Conservation (phyloP, 768 basidiomycete species). For the Kwoniella sp. region DNA sequence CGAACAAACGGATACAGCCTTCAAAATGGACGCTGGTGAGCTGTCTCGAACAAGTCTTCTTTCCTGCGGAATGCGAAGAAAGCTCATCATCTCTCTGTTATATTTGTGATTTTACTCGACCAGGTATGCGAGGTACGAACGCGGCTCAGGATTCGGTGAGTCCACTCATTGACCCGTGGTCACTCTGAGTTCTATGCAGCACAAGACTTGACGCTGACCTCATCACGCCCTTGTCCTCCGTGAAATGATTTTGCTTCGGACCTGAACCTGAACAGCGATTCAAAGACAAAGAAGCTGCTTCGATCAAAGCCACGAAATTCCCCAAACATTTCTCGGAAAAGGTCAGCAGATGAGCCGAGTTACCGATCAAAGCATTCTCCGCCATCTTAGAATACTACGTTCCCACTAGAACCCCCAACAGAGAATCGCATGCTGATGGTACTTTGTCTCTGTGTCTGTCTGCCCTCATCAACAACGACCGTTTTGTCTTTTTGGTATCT, state of each 20-base stretch:
- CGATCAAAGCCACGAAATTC: constrained; percentile 87
- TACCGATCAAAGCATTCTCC: no score
- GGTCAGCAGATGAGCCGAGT: constrained; percentile 52
- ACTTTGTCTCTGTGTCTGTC: no score
- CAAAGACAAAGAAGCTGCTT: constrained; percentile 89
- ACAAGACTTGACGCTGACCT: no score
- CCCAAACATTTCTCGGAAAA: constrained; percentile 86
- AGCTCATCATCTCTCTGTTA: constrained; percentile 3
- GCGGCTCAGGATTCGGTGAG: constrained; percentile 49
- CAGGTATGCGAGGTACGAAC: constrained; percentile 51
- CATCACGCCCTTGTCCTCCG: no score
- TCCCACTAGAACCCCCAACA: no score
- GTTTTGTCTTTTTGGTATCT: no score
- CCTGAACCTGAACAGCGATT: constrained; percentile 62
- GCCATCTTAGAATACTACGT: no score
- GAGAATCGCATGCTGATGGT: no score
- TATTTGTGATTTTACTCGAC: background rate
- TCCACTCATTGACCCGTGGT: no score
- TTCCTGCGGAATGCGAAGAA: background rate
- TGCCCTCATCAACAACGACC: background rate
- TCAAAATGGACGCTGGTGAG: constrained; percentile 42
- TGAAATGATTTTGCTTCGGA: no score
- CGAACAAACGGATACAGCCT: background rate
- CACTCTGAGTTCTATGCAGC: no score
- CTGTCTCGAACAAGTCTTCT: background rate